Percentiles rank a stretch among this genome's conserved stretches.
Conservation (phyloP, 164 flowering plant genomes). For the Amborella trichopoda region DNA sequence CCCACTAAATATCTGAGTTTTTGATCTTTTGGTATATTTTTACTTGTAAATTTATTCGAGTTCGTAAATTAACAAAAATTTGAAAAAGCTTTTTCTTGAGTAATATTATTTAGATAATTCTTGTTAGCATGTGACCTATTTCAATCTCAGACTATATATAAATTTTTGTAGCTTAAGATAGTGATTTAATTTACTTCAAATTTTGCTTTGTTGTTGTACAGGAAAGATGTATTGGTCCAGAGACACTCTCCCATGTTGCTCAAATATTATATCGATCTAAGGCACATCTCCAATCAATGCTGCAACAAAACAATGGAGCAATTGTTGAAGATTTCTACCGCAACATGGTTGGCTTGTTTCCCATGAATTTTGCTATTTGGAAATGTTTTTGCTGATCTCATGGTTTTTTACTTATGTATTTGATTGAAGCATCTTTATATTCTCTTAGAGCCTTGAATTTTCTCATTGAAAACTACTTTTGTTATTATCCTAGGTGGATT, state of each 20-base stretch:
- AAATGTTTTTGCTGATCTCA: background rate
- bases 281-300: conserved; percentile 83
- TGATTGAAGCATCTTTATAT: no score
- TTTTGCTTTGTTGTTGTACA: conserved; percentile 26
- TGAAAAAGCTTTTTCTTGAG: no score
- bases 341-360: conserved; percentile 47
- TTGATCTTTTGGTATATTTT: no score
- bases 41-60: no score
- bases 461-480: background rate
- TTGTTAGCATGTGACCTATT: no score
- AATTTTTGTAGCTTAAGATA: no score
- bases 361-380: background rate
- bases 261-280: conserved; percentile 69
- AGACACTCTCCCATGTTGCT: conserved; percentile 67
- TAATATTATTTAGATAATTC: no score
- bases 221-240: conserved; percentile 94
- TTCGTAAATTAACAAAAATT: no score
- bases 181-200: background rate
- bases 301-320: conserved; percentile 51
- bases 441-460: no score
- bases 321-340: conserved; percentile 78
- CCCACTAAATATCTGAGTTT: no score
- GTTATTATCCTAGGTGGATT: conserved; percentile 57
- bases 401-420: no score
- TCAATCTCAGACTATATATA: no score